Conservation (phyloP, 2,329 filamentous ascomycete species). For the Drechmeria coniospora region DNA sequence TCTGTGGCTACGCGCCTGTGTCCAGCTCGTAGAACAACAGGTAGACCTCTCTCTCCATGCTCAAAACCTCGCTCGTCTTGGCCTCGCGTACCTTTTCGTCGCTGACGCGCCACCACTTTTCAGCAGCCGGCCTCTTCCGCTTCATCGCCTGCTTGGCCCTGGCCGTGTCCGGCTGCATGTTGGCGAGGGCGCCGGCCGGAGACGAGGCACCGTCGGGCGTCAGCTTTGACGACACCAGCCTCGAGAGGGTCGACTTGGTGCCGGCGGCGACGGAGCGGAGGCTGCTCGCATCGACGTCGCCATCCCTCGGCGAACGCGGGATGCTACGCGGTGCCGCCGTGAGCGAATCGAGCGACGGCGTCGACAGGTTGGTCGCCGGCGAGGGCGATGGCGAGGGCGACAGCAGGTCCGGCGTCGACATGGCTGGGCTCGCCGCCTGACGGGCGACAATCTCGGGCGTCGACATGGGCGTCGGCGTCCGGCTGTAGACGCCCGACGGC, state of each 20-base stretch:
- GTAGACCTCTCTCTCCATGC: constrained; percentile 93
- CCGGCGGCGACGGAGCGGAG: constrained; percentile 42
- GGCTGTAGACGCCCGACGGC: constrained; percentile 57
- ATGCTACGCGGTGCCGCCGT: constrained; percentile 16
- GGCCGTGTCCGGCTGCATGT: constrained; percentile 7
- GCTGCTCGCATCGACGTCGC: constrained; percentile 33
- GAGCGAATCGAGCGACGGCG: constrained; percentile 21
- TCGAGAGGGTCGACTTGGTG: constrained; percentile 37
- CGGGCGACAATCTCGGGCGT: constrained; percentile 29
- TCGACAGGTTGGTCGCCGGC: constrained; percentile 18
- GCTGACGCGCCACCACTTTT: constrained; percentile 93
- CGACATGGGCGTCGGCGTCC: constrained; percentile 35
- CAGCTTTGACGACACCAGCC: constrained; percentile 24
- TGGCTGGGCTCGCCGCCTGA: constrained; percentile 23
- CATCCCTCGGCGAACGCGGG: constrained; percentile 16
- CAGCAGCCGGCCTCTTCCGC: constrained; percentile 39
- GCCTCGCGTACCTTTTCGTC: constrained; percentile 94
- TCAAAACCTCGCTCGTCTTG: constrained; percentile 78
- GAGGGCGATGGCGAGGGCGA: constrained; percentile 13
- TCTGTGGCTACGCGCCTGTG: constrained; percentile 16
- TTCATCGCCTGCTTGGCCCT: constrained; percentile 30
- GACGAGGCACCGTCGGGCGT: constrained; percentile 10
- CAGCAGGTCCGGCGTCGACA: constrained; percentile 32
- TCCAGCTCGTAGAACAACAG: constrained; percentile 90
- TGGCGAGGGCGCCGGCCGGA: constrained; percentile 5